Evolutionary conservation across 148 eudicot species (phyloP), one percentile per base, ranked within the genome.

Genomic region (Chenopodium berlandieri): DNA sequence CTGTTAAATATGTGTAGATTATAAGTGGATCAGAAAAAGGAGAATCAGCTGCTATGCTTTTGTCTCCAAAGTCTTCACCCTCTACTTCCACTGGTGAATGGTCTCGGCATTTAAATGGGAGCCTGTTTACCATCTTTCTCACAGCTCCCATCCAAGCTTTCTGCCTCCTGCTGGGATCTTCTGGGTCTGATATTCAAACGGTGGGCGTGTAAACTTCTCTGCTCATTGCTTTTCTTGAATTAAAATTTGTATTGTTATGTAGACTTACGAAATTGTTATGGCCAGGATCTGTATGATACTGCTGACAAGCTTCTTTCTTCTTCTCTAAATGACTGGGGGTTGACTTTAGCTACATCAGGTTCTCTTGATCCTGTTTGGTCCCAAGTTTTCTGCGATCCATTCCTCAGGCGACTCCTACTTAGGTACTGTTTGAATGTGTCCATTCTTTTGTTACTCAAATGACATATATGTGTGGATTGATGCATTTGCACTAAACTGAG

Each of bases 311-410:
- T 92, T 70, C 91, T 95, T 62, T 88, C 91, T 63, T 89, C 93
- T 46, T 80, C 91, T 75, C 75, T 93, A 73, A 86, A 86, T 83
- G 83, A 89, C 12, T 90, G 92, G 95, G 98, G 94, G 23, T 83
- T 83, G 75, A 79, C 77, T 62, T 81, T 95, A 81, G 92, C 93
- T 46, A 66, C 88, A 48, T 89, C 90, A 46, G 86, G 89, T 79
- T 78, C 76, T 72, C 94, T 95, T 79, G 88, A 91, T 89, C 90
- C 95, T 87, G 94, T 87, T 71, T 93, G 98, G 98, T 89, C 92
- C 64, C 97, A 91, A 86, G 87, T 89, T 80, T 86, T 93, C 75
- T 79, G 86, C 63, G 98, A 95, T 87, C 98, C 95, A 37, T 93
- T 95, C 81, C 89, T 95, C 71, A 89, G 94, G 79, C 92, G 97